A percentile compares a stretch with the other conserved stretches of the same genome.
Conservation (phyloP, 257 asterid genomes). For the Thymus mandschuricus region DNA sequence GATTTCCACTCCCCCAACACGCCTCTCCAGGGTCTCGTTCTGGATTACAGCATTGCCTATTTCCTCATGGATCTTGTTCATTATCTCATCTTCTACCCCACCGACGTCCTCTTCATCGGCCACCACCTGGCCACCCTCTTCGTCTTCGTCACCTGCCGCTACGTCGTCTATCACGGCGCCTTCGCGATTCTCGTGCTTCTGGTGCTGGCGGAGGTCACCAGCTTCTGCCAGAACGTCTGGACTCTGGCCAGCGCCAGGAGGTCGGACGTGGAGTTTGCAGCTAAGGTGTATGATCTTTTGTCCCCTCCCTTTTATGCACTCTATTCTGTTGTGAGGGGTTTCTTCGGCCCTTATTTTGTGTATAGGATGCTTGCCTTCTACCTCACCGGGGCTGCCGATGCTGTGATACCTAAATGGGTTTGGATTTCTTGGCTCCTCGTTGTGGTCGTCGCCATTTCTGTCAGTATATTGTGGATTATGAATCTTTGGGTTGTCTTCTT, state of each 20-base stretch:
- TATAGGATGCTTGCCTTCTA: conserved; percentile 65
- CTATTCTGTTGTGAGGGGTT: conserved; percentile 77
- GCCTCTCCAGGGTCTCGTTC: conserved; percentile 60
- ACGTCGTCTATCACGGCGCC: conserved; percentile 73
- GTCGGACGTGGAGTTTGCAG: conserved; percentile 64
- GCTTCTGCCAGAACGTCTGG: conserved; percentile 91
- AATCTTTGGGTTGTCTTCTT: conserved; percentile 78
- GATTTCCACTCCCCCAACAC: conserved; percentile 70
- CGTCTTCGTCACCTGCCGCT: conserved; percentile 89
- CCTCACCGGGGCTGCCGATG: conserved; percentile 62
- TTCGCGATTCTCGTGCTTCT: conserved; percentile 71
- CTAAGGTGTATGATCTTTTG: conserved; percentile 50
- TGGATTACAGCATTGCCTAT: conserved; percentile 89
- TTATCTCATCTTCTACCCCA: conserved; percentile 66
- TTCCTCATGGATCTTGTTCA: conserved; percentile 88
- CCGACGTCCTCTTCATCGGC: conserved; percentile 77
- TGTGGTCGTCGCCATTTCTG: conserved; percentile 67
- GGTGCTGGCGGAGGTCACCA: conserved; percentile 84
- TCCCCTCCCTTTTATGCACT: conserved; percentile 87
- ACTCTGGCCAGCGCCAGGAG: conserved; percentile 74
- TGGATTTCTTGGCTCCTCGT: conserved; percentile 89
- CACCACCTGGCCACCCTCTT: conserved; percentile 86
- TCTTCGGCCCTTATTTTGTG: conserved; percentile 74
- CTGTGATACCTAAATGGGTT: conserved; percentile 77
- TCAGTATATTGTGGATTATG: conserved; percentile 75